Evolutionary conservation across 371 early-diverging fungal genomes (phyloP).

Genomic region (Dichotomocladium elegans): DNA sequence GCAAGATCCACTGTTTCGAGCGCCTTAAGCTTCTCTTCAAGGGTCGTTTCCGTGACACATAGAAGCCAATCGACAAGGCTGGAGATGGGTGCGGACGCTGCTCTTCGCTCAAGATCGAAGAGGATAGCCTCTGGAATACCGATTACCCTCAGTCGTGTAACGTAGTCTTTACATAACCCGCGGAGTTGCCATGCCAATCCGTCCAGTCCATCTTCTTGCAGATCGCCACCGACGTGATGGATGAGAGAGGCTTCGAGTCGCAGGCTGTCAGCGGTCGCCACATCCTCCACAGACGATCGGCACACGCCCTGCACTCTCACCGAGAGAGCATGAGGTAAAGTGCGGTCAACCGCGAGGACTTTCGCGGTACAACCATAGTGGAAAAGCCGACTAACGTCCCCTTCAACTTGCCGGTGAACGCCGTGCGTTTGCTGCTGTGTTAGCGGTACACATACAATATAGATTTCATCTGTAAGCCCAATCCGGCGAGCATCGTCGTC

Average conservation of each 20-base stretch:
- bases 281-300: constrained; percentile 23
- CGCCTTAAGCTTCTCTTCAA: constrained; percentile 64
- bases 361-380: constrained; percentile 26
- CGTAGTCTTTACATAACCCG: constrained; percentile 49
- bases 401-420: neutral
- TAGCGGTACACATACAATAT: constrained; percentile 28
- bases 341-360: constrained; percentile 16
- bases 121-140: constrained; percentile 58
- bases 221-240: constrained; percentile 6
- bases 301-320: constrained; percentile 33
- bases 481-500: constrained; percentile 12
- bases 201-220: neutral
- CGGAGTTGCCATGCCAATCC: constrained; percentile 26
- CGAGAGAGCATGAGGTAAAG: constrained; percentile 14
- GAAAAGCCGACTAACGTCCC: constrained; percentile 12
- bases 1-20: constrained; percentile 55
- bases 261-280: constrained; percentile 10
- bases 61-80: constrained; percentile 64
- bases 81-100: constrained; percentile 13
- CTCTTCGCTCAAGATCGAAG: constrained; percentile 55
- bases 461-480: neutral
- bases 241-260: constrained; percentile 11
- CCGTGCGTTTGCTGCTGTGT: neutral
- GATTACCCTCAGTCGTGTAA: constrained; percentile 55
- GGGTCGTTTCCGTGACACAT: constrained; percentile 60